Evolutionary conservation across 257 asterid species (phyloP).

Genomic region (Plantago major): DNA sequence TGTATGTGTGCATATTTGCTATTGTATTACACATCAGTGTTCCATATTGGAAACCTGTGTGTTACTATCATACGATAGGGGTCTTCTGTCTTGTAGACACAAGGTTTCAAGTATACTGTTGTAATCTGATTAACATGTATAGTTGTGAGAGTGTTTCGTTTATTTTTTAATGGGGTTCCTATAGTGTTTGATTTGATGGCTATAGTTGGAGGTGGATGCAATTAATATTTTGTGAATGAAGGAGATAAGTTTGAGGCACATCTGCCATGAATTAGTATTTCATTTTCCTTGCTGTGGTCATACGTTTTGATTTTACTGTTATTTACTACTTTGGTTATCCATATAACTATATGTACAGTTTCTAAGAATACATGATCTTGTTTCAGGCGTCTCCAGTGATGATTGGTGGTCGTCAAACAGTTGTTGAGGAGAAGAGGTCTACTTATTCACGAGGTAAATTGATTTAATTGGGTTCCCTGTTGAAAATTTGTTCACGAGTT

Average conservation of each 20-base stretch:
- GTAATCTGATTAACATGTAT: no score
- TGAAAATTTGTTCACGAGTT: background rate
- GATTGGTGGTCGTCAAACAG: slow-evolving; percentile 47
- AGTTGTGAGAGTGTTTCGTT: no score
- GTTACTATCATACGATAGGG: background rate
- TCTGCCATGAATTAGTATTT: no score
- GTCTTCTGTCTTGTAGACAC: background rate
- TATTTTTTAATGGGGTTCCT: no score
- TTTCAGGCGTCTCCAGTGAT: slow-evolving; percentile 53
- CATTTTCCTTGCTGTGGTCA: no score
- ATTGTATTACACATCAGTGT: background rate
- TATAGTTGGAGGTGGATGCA: no score
- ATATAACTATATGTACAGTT: background rate
- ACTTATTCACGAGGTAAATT: slow-evolving; percentile 55
- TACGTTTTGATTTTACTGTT: background rate
- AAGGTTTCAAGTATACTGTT: no score
- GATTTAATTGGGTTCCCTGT: slow-evolving; percentile 1
- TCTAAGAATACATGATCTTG: slow-evolving; percentile 15
- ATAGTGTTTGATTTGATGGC: no score
- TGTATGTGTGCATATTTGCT: background rate
- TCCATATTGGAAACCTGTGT: background rate
- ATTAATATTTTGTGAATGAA: no score
- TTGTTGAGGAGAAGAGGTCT: slow-evolving; percentile 57
- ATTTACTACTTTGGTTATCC: background rate
- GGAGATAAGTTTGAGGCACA: no score